Conservation (phyloP, 2,329 filamentous ascomycete species). For the Colletotrichum sidae region DNA sequence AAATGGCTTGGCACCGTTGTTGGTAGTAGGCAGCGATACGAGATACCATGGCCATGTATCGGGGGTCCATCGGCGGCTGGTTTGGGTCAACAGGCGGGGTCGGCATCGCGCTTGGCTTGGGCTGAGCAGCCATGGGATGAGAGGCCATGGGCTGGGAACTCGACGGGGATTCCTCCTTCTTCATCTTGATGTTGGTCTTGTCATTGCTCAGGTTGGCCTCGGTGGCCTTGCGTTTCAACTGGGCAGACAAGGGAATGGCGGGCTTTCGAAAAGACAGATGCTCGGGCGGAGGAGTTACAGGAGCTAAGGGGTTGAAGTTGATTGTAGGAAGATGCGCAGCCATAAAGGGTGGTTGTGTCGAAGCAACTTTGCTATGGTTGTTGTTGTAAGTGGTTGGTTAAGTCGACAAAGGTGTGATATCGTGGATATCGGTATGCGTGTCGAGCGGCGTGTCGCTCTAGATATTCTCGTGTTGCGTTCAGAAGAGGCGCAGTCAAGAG, state of each 20-base stretch:
- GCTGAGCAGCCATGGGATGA: constrained; percentile 5
- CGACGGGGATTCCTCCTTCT: constrained; percentile 25
- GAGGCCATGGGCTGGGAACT: background rate
- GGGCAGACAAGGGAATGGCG: constrained; percentile 32
- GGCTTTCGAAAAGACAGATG: constrained; percentile 46
- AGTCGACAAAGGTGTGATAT: constrained; percentile 16
- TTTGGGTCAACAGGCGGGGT: constrained; percentile 12
- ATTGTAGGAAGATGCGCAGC: constrained; percentile 36
- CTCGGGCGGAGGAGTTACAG: constrained; percentile 54
- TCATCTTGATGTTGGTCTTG: constrained; percentile 24
- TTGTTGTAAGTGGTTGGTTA: constrained; percentile 4
- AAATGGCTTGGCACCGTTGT: constrained; percentile 59
- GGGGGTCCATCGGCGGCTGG: constrained; percentile 49
- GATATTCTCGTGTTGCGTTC: background rate
- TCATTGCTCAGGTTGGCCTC: constrained; percentile 25
- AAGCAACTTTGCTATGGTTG: constrained; percentile 18
- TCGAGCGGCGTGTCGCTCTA: constrained; percentile 8
- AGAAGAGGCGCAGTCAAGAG: background rate
- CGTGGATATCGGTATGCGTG: constrained; percentile 12
- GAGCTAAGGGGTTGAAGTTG: constrained; percentile 48
- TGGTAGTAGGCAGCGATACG: constrained; percentile 62
- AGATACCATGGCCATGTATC: constrained; percentile 58
- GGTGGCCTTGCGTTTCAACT: constrained; percentile 37
- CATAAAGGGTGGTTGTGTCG: constrained; percentile 29
- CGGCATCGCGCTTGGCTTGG: constrained; percentile 20